Percentiles rank a stretch among this genome's conserved stretches.
These are phyloP conservation scores for Talaromyces nanjingensis DNA, from an alignment of 495 filamentous ascomycete species.

Conservation along the genomic window DNA sequence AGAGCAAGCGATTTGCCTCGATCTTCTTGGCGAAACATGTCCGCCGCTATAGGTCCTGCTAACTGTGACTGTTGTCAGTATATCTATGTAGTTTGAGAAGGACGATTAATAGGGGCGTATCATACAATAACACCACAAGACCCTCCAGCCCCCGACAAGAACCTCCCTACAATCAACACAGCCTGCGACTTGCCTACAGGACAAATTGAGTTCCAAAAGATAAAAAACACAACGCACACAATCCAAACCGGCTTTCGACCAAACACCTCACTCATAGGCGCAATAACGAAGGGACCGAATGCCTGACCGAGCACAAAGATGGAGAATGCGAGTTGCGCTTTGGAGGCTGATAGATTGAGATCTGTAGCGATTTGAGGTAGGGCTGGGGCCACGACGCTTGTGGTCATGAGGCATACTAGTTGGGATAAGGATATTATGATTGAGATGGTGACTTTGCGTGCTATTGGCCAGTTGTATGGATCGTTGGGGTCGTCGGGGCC, in stretches of 20 bases:
- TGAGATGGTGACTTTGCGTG: constrained; percentile 4
- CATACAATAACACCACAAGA: constrained; percentile 25
- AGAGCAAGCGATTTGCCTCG: constrained; percentile 51
- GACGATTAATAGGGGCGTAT: neutral
- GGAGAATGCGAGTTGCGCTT: neutral
- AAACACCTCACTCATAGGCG: constrained; percentile 57
- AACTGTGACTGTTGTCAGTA: constrained; percentile 14
- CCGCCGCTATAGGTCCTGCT: constrained; percentile 42
- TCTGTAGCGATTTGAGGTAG: constrained; percentile 1
- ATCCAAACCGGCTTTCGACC: constrained; percentile 54
- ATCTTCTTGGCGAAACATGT: constrained; percentile 47
- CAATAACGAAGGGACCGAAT: constrained; percentile 52
- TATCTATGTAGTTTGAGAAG: neutral
- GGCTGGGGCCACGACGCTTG: constrained; percentile 4
- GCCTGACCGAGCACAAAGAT: constrained; percentile 14
- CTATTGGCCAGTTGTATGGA: constrained; percentile 52
- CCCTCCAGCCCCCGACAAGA: constrained; percentile 39
- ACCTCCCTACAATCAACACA: constrained; percentile 29
- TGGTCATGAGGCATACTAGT: constrained; percentile 6
- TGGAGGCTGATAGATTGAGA: neutral
- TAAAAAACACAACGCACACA: constrained; percentile 48
- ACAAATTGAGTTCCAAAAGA: constrained; percentile 34
- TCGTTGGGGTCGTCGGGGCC: constrained; percentile 54
- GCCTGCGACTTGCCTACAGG: constrained; percentile 29
- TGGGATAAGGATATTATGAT: constrained; percentile 1